Conservation (phyloP, 176 grass and related monocot genomes). For the Oryza meridionalis region DNA sequence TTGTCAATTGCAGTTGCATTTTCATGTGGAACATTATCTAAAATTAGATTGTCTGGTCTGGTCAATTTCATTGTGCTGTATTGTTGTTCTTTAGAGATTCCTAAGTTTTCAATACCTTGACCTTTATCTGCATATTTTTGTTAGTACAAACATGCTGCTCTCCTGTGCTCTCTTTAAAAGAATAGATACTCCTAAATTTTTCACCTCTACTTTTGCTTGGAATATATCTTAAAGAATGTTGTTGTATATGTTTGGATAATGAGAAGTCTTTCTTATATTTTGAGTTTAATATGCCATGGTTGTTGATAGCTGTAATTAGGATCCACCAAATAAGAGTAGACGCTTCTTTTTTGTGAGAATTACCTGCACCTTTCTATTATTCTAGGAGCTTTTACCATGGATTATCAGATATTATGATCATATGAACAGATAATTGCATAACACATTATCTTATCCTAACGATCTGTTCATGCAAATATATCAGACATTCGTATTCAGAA, state of each 20-base stretch:
- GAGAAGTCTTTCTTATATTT: not conserved
- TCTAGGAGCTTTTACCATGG: not conserved
- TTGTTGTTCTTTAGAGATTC: too few species aligned
- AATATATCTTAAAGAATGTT: too few species aligned
- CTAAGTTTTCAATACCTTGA: too few species aligned
- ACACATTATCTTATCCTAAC: conserved; percentile 26
- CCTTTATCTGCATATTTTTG: too few species aligned
- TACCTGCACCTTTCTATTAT: not conserved
- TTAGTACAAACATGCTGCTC: too few species aligned
- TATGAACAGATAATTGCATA: conserved; percentile 3
- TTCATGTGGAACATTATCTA: not conserved
- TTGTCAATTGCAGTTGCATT: not conserved
- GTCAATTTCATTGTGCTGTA: too few species aligned
- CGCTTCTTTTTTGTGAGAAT: not conserved
- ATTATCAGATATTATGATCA: not conserved
- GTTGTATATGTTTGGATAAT: too few species aligned
- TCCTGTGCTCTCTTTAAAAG: too few species aligned
- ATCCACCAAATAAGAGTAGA: not conserved
- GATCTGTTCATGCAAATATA: conserved; percentile 32
- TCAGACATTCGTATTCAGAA: conserved; percentile 95
- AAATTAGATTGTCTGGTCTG: not conserved
- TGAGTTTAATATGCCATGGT: not conserved
- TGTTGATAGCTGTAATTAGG: not conserved
- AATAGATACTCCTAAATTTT: too few species aligned
- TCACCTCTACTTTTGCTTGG: too few species aligned